Evolutionary conservation across 345 rosid genomes (phyloP), one percentile per base, ranked within the genome.

Genomic region (Eucalyptus urophylla): DNA sequence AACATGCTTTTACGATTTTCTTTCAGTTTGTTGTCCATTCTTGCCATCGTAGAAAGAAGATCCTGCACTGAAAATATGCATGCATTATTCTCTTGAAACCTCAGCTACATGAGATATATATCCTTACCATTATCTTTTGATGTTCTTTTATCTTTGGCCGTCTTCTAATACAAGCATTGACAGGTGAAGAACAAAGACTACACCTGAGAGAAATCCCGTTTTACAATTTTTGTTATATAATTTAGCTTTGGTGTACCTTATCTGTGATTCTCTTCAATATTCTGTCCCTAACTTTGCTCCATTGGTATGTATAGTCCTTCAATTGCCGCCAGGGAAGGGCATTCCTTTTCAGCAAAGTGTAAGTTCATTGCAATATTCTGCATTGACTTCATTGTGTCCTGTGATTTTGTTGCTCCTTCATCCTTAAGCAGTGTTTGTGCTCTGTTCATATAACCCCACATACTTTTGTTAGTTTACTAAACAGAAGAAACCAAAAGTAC

Each of bases 311-410:
- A 37, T 76, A 91, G 93, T 86, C 90, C 49, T 93, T 94, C 88
- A 91, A 53, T 76, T 94, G 92, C 67, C 89, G 90, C 51, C 91
- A 65, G 86, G 95, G 94, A 88, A 94, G 92, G 92, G 94, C 94
- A 19, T 94, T 88, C 89, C 90, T 92, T 80, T 94, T 92, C 93
- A 92, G 65, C 87, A 90, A 91, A 24, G 95, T 91, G 95, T 94
- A 89, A 92, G 93, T 91, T 90, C 86, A 54, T 86, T 87, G 27
- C 33, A 80, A 86, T 53, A 49, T 86, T 83, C 72, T 10, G 50
- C 76, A 81, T 67, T 31, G n/a, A 33, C 37, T 87, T 81, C 83
- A 22, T 29, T 31, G 86, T 72, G 53, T 62, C 40, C 65, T 15
- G 51, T 40, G 47, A 11, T 31, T 91, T 7, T 67, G 44, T 86